phyloP scores from a whole-genome alignment of 441 rosid genomes.

The Kokia cookei region DNA sequence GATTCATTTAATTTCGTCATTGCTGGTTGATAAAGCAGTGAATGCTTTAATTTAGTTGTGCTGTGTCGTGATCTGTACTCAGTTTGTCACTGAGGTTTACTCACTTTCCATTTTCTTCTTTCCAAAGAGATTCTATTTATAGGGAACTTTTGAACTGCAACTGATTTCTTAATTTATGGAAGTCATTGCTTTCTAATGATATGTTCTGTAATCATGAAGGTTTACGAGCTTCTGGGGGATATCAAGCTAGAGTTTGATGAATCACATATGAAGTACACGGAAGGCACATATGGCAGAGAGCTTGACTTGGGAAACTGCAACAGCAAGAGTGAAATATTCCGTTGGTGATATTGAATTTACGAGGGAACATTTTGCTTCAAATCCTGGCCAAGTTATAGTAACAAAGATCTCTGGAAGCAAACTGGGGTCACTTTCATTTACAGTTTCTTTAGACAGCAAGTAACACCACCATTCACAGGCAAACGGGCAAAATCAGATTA shows the following conservation, averaged over 20 bases:
- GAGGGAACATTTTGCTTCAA: conserved; percentile 77
- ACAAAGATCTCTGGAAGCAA: conserved; percentile 62
- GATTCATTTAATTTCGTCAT: background rate
- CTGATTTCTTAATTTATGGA: background rate
- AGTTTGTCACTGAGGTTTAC: background rate
- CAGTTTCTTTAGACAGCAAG: conserved; percentile 58
- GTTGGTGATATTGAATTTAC: conserved; percentile 58
- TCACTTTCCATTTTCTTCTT: background rate
- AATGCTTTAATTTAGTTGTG: background rate
- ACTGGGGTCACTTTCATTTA: conserved; percentile 63
- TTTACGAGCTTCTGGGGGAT: conserved; percentile 84
- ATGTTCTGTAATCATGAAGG: conserved; percentile 40
- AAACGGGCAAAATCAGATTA: conserved; percentile 44
- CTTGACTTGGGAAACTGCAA: conserved; percentile 80
- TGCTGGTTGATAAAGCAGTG: background rate
- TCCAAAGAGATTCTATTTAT: background rate
- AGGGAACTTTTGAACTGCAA: background rate
- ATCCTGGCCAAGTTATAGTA: conserved; percentile 71
- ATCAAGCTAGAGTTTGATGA: conserved; percentile 67
- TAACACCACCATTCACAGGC: conserved; percentile 46
- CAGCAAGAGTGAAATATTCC: conserved; percentile 58
- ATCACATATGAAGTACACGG: conserved; percentile 55
- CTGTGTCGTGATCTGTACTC: background rate
- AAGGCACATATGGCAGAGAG: conserved; percentile 66
- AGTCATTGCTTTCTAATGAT: background rate